A percentile compares a stretch with the other conserved stretches of the same genome.
Evolutionary conservation across 176 grass and related monocot genomes (phyloP).

Genomic region (Juncus effusus): DNA sequence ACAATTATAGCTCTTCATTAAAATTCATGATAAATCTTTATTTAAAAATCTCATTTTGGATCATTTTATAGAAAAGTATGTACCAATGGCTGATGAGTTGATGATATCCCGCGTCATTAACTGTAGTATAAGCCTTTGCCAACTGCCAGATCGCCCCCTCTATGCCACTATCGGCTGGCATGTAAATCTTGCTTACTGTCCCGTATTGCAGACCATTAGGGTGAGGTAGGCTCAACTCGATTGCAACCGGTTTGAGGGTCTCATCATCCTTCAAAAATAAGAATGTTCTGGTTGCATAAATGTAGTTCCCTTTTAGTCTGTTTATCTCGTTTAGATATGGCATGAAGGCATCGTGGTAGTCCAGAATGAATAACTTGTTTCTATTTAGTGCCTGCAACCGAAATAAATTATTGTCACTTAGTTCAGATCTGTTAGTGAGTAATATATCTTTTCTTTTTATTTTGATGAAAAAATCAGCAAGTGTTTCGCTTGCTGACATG

Average conservation of each 20-base stretch:
- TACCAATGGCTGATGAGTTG: slow-evolving; percentile 86
- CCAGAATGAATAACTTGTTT: slow-evolving; percentile 75
- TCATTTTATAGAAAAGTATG: neutral
- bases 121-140: slow-evolving; percentile 73
- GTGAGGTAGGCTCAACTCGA: slow-evolving; percentile 32
- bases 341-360: slow-evolving; percentile 75
- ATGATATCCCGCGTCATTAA: slow-evolving; percentile 83
- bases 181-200: slow-evolving; percentile 50
- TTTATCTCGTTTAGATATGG: slow-evolving; percentile 69
- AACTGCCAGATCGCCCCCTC: slow-evolving; percentile 63
- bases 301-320: slow-evolving; percentile 38
- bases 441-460: no score
- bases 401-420: slow-evolving; percentile 1
- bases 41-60: no score
- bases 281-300: slow-evolving; percentile 70
- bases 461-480: no score
- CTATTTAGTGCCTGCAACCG: slow-evolving; percentile 47
- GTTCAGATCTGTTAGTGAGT: neutral
- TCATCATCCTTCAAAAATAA: slow-evolving; percentile 46
- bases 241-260: slow-evolving; percentile 15
- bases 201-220: slow-evolving; percentile 38
- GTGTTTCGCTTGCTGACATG: neutral
- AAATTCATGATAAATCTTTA: no score
- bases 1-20: no score
- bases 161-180: slow-evolving; percentile 30